Percentiles rank a stretch among this genome's conserved stretches.
Conservation (phyloP, 2,329 filamentous ascomycete genomes). For the Sarocladiaceae sp. region DNA sequence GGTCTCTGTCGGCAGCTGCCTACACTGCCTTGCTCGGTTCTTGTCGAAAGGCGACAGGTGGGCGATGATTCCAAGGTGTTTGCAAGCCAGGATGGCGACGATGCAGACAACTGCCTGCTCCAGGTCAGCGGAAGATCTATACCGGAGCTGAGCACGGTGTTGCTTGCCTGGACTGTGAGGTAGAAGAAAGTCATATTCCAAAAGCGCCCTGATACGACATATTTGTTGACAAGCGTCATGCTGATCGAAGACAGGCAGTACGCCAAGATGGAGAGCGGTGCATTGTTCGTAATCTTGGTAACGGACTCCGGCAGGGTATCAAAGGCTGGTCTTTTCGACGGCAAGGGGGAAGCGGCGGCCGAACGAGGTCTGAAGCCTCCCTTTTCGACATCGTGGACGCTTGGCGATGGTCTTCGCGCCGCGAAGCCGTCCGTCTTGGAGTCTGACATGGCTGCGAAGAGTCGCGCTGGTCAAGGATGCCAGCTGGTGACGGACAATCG, state of each 20-base stretch:
- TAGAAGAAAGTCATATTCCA: slow-evolving; percentile 94
- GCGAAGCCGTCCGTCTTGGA: slow-evolving; percentile 1
- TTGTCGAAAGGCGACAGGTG: slow-evolving; percentile 72
- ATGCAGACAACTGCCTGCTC: slow-evolving; percentile 77
- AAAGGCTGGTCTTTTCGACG: not conserved
- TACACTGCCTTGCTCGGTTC: slow-evolving; percentile 84
- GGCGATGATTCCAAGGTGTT: slow-evolving; percentile 69
- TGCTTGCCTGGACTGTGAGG: slow-evolving; percentile 73
- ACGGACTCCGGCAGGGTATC: not conserved
- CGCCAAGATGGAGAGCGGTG: slow-evolving; percentile 45
- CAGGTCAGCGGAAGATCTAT: no score
- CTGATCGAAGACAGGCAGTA: slow-evolving; percentile 88
- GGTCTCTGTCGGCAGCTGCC: no score
- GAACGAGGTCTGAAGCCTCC: slow-evolving; percentile 6
- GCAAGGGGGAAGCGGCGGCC: slow-evolving; percentile 2
- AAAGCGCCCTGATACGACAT: slow-evolving; percentile 73
- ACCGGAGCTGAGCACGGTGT: not conserved
- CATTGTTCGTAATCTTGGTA: slow-evolving; percentile 7
- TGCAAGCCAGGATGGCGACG: slow-evolving; percentile 73
- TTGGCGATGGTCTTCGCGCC: not conserved
- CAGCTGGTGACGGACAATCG: not conserved
- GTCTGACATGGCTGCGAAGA: not conserved
- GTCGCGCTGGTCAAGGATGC: not conserved
- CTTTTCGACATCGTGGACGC: slow-evolving; percentile 7
- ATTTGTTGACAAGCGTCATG: slow-evolving; percentile 98